Conservation (phyloP, 176 grass and related monocot genomes). For the Calamus simplicifolius region DNA sequence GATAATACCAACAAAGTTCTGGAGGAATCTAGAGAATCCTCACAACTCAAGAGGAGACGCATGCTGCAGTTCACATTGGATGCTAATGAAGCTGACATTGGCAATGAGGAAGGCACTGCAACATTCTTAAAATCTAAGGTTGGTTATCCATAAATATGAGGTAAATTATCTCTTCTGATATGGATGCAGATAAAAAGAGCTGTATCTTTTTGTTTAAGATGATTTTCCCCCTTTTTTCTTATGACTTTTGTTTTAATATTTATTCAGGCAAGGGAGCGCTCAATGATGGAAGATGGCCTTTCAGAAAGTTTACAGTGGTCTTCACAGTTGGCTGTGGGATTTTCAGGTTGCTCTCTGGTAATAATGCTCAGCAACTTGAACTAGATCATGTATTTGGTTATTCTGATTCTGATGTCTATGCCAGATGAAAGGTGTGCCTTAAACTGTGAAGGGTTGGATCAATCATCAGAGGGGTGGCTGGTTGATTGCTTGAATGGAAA, state of each 20-base stretch:
- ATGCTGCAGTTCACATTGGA: constrained; percentile 26
- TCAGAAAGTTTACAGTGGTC: constrained; percentile 41
- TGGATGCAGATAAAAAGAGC: not conserved
- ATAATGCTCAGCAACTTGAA: not conserved
- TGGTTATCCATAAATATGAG: not conserved
- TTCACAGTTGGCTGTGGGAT: constrained; percentile 39
- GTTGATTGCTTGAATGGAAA: constrained; percentile 13
- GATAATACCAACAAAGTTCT: constrained; percentile 25
- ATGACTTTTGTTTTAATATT: not conserved
- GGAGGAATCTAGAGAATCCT: constrained; percentile 26
- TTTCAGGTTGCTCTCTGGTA: constrained; percentile 38
- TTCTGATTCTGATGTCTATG: constrained; percentile 21
- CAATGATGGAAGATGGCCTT: constrained; percentile 51
- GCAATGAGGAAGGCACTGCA: constrained; percentile 9
- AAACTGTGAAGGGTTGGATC: not conserved
- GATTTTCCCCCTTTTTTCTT: not conserved
- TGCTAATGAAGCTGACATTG: constrained; percentile 19
- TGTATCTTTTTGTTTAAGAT: too few species aligned
- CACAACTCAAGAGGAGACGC: constrained; percentile 27
- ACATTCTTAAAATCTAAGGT: constrained; percentile 25
- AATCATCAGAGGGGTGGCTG: constrained; percentile 22
- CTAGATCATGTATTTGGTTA: not conserved
- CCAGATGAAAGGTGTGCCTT: constrained; percentile 10
- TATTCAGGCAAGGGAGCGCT: constrained; percentile 37
- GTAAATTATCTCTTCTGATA: constrained; percentile 10